phyloP scores from a whole-genome alignment of 2,329 filamentous ascomycete species.

The Ophiostoma novo-ulmi region DNA sequence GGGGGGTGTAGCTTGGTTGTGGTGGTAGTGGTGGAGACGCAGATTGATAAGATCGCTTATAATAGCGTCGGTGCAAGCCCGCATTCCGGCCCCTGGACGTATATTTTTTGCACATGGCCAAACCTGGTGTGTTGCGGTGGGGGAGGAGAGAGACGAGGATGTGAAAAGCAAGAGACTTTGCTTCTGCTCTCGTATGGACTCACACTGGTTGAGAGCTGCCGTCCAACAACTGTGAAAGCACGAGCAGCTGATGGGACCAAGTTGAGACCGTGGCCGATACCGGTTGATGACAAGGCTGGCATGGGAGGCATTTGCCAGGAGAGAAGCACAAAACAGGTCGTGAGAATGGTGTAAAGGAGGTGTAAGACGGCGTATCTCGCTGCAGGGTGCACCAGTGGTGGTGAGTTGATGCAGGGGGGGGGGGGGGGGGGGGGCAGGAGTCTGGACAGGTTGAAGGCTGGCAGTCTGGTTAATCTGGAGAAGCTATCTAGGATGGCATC shows the following conservation, averaged over 20 bases:
- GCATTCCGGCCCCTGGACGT: not conserved
- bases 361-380: not conserved
- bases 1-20: not conserved
- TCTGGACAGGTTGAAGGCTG: not conserved
- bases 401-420: not conserved
- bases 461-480: not conserved
- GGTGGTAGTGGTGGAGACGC: constrained; percentile 4
- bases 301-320: not conserved
- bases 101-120: not conserved
- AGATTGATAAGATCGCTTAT: constrained; percentile 12
- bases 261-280: not conserved
- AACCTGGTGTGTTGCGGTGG: not conserved
- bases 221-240: not conserved
- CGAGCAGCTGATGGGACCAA: not conserved
- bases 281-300: not conserved
- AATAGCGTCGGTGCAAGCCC: not conserved
- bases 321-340: not conserved
- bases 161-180: not conserved
- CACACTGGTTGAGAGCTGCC: not conserved
- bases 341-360: not conserved
- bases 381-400: not conserved
- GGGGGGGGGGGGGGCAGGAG: not conserved
- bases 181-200: not conserved
- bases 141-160: not conserved
- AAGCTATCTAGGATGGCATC: not conserved